phyloP scores from a whole-genome alignment of 139 green algal species.

The Raphidocelis subcapitata region DNA sequence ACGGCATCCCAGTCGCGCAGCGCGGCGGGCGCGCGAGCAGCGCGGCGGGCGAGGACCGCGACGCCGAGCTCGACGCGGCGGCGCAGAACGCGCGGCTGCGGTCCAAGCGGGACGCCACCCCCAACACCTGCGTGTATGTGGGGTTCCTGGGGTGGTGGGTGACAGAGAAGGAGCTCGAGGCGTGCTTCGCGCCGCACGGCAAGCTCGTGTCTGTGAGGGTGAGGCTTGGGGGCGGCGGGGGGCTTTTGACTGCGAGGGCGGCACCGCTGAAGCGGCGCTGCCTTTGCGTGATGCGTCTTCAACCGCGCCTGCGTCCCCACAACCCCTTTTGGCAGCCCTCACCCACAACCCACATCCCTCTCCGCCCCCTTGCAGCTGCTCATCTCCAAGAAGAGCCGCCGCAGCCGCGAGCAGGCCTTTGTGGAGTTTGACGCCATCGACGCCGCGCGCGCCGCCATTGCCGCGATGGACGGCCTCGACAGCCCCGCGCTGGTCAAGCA shows the following conservation, averaged over 20 bases:
- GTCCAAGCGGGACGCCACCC: conserved; percentile 18
- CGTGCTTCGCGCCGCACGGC: conserved; percentile 24
- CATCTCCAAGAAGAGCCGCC: conserved; percentile 34
- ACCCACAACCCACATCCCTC: too few relatives aligned
- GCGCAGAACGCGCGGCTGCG: conserved; percentile 27
- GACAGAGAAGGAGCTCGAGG: conserved; percentile 19
- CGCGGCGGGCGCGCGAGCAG: too few relatives aligned
- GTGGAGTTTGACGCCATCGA: conserved; percentile 20
- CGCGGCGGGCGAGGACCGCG: too few relatives aligned
- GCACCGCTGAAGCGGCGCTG: too few relatives aligned
- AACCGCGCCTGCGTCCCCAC: too few relatives aligned
- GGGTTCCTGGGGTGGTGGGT: conserved; percentile 36
- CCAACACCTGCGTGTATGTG: conserved; percentile 34
- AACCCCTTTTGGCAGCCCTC: too few relatives aligned
- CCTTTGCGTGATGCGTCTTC: too few relatives aligned
- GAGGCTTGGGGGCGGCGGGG: background rate
- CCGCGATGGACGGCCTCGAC: conserved; percentile 30
- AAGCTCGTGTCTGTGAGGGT: conserved; percentile 24
- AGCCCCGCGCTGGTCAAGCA: conserved; percentile 28
- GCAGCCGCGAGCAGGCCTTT: conserved; percentile 32
- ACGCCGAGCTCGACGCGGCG: conserved; percentile 21
- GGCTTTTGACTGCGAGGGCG: too few relatives aligned
- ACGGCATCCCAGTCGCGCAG: too few relatives aligned
- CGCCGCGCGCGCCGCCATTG: conserved; percentile 15
- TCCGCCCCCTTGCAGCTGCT: conserved; percentile 14